phyloP scores from a whole-genome alignment of 139 green algal genomes.

The Pedinophyceae sp. region DNA sequence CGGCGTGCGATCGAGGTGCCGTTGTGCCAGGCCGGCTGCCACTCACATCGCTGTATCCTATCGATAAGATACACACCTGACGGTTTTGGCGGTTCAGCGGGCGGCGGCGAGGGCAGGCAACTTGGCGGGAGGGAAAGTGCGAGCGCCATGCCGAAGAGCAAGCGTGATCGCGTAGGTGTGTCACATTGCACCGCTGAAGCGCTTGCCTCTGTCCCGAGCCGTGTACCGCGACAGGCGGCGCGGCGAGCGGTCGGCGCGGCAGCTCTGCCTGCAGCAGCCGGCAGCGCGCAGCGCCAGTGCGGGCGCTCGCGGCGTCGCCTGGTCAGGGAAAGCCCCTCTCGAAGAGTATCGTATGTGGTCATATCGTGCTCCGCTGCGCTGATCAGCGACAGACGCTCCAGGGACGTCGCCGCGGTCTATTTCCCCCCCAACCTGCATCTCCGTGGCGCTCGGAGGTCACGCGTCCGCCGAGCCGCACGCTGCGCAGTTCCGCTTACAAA shows the following conservation, averaged over 20 bases:
- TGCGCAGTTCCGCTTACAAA: slow-evolving; percentile 68
- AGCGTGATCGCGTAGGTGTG: slow-evolving; percentile 64
- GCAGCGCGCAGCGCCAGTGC: too few species aligned
- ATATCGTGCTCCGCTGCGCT: not conserved
- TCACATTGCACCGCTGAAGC: not conserved
- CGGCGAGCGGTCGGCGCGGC: not conserved
- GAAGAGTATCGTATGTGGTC: too few species aligned
- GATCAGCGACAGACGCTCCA: not conserved
- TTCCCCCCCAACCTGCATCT: too few species aligned
- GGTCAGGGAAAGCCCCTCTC: too few species aligned
- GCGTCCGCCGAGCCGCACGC: too few species aligned
- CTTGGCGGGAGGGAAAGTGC: not conserved
- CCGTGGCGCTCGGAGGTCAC: too few species aligned
- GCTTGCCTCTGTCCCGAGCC: slow-evolving; percentile 3
- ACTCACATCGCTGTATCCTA: too few species aligned
- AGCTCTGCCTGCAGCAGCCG: not conserved
- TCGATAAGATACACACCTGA: too few species aligned
- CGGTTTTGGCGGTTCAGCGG: not conserved
- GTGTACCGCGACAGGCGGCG: not conserved
- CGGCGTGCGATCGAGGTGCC: not conserved
- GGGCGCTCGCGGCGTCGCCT: too few species aligned
- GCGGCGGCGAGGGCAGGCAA: not conserved
- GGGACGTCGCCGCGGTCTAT: too few species aligned
- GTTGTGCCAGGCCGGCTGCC: not conserved
- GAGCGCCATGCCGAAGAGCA: slow-evolving; percentile 70